A percentile compares a stretch with the other conserved stretches of the same genome.
phyloP scores from a whole-genome alignment of 805 yeast genomes.

The Cyberlindnera bimundalis region DNA sequence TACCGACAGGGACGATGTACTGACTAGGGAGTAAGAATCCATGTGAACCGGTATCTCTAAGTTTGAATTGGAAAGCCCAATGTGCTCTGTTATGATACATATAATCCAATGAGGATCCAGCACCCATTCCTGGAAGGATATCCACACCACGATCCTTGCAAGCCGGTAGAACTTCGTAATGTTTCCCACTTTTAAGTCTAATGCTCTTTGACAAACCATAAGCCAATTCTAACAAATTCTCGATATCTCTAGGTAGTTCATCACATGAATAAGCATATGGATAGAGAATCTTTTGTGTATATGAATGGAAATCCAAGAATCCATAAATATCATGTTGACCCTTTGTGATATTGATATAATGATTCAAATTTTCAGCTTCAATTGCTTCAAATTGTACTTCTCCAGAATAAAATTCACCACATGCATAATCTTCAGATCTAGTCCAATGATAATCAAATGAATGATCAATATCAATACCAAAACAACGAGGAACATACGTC shows the following conservation, averaged over 20 bases:
- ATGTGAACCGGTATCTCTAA: conserved; percentile 78
- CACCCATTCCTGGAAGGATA: conserved; percentile 66
- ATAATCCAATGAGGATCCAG: conserved; percentile 77
- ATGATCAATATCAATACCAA: conserved; percentile 85
- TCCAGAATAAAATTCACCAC: conserved; percentile 84
- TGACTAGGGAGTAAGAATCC: conserved; percentile 77
- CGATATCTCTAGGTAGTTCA: conserved; percentile 71
- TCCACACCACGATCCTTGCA: conserved; percentile 78
- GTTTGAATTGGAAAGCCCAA: conserved; percentile 82
- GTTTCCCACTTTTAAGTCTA: conserved; percentile 57
- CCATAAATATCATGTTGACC: conserved; percentile 63
- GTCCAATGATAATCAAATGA: conserved; percentile 77
- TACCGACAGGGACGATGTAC: conserved; percentile 72
- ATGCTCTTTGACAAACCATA: conserved; percentile 77
- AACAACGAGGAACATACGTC: conserved; percentile 61
- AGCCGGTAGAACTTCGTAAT: conserved; percentile 69
- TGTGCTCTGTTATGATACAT: conserved; percentile 80
- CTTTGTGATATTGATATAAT: conserved; percentile 40
- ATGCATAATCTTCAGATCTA: conserved; percentile 58
- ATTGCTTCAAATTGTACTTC: conserved; percentile 64
- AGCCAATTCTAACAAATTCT: conserved; percentile 75
- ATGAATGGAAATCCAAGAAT: conserved; percentile 79
- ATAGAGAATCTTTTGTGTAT: conserved; percentile 76
- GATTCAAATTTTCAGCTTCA: conserved; percentile 50
- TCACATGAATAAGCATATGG: conserved; percentile 83